Base-by-base conservation (phyloP, 75 land plant species). In the Isoetes taiwanensis region DNA sequence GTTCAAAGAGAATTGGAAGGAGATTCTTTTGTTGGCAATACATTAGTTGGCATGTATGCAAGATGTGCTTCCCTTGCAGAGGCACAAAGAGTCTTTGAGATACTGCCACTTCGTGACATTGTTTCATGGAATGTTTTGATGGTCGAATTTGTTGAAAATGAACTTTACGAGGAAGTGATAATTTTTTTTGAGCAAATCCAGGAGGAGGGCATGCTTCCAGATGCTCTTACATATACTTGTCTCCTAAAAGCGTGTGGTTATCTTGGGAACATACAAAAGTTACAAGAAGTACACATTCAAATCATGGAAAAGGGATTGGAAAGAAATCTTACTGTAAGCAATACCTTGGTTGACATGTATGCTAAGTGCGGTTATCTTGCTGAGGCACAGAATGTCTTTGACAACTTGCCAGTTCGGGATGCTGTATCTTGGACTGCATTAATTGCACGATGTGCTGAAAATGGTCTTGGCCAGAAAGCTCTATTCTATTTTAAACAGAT, bases 271-370 rank as follows among this genome's bases (percentile, higher is more conserved):
- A 32, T 62, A 19, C 52, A 68, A 62, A 46, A n/a, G 31, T 76
- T 76, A 28, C 64, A 70, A 57, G 58, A 53, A 50, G 33, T 73
- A 20, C 80, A 78, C 59, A 27, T 70, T 0, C 48, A 32, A 28
- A 62, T 67, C 38, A 63, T 69, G 20, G 34, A 50, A 38, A 27
- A 41, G 24, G 76, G 73, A 9, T 75, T 77, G 8, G 43, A 62
- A 0, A 37, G 57, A 20, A 32, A 73, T 38, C 14, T 54, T 19
- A 66, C 43, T 55, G 77, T 78, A 1, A 69, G 77, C 56, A 62
- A 60, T 43, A 63, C 77, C 41, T 35, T 78, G 32, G 69, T 70
- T 5, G 76, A 70, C 43, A 65, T 78, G 66, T 78, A 78, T 43
- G 52, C 58, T 14, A 62, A 30, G 12, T 78, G 62, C 31, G 35